A percentile compares a stretch with the other conserved stretches of the same genome.
Evolutionary conservation across 768 basidiomycete species (phyloP).

Genomic region (Suillus sp.): DNA sequence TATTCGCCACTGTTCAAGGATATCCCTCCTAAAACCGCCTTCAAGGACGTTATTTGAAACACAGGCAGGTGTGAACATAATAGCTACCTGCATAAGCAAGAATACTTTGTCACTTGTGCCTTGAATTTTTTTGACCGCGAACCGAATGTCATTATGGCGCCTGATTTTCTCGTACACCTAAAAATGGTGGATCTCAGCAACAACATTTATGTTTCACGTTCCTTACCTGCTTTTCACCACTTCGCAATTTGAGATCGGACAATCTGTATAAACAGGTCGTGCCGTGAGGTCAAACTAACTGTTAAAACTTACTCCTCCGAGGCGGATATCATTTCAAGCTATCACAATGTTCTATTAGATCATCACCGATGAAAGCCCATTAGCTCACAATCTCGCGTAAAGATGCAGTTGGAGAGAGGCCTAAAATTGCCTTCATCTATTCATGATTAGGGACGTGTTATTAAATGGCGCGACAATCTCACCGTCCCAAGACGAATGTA

Average conservation of each 20-base stretch:
- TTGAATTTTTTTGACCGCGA: conserved; percentile 67
- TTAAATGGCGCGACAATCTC: conserved; percentile 17
- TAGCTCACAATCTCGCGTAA: conserved; percentile 67
- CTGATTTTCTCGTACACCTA: conserved; percentile 68
- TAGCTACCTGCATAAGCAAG: conserved; percentile 71
- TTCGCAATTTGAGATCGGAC: conserved; percentile 65
- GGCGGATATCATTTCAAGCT: conserved; percentile 66
- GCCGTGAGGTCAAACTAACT: neutral
- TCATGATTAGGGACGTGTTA: conserved; percentile 10
- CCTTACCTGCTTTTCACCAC: conserved; percentile 72
- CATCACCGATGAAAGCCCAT: neutral
- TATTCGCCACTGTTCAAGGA: conserved; percentile 70
- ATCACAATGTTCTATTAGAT: conserved; percentile 9
- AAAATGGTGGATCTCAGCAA: neutral
- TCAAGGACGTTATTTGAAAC: conserved; percentile 16
- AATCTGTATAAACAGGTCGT: conserved; percentile 46
- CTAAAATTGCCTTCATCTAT: conserved; percentile 70
- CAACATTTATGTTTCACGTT: neutral
- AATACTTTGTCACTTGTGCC: conserved; percentile 78
- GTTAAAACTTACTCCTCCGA: conserved; percentile 62
- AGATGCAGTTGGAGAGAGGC: conserved; percentile 53
- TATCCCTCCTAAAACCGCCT: conserved; percentile 77
- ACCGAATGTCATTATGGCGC: conserved; percentile 78
- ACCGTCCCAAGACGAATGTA: conserved; percentile 76
- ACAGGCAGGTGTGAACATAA: neutral